Percentiles rank a stretch among this genome's conserved stretches.
These are phyloP conservation scores for Colletotrichum karsti DNA, from an alignment of 2,329 filamentous ascomycete genomes.

Conservation along the genomic window DNA sequence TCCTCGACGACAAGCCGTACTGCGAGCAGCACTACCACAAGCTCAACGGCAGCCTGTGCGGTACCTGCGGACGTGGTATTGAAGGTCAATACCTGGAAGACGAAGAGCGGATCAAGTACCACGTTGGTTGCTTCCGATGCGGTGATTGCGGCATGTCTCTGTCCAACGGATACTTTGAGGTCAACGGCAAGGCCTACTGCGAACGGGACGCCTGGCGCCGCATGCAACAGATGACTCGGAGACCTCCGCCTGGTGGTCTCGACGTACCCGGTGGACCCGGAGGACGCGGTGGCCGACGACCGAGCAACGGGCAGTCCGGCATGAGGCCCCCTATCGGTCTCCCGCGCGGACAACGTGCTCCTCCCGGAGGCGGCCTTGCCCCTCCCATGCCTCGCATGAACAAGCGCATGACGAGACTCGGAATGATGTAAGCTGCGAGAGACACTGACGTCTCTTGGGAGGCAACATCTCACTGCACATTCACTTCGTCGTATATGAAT, in stretches of 20 bases:
- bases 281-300: constrained; percentile 15
- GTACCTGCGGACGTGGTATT: constrained; percentile 82
- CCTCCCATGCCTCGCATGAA: constrained; percentile 60
- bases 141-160: constrained; percentile 78
- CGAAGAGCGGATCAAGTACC: constrained; percentile 79
- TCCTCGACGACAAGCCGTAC: constrained; percentile 86
- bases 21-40: constrained; percentile 94
- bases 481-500: constrained; percentile 16
- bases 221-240: constrained; percentile 47
- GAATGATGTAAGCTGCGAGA: constrained; percentile 56
- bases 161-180: constrained; percentile 89
- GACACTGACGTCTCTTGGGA: neutral
- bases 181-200: constrained; percentile 82
- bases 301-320: constrained; percentile 27
- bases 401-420: constrained; percentile 69
- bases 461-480: neutral
- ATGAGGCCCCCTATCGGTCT: constrained; percentile 28
- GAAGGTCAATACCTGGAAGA: constrained; percentile 95
- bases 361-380: constrained; percentile 29
- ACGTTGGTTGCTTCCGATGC: constrained; percentile 87
- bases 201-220: constrained; percentile 82
- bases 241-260: constrained; percentile 19
- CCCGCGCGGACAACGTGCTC: constrained; percentile 26
- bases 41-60: constrained; percentile 87
- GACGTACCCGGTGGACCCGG: constrained; percentile 8